These are phyloP conservation scores for Lophiostoma macrostomum DNA, from an alignment of 495 filamentous ascomycete species.

Conservation along the genomic window DNA sequence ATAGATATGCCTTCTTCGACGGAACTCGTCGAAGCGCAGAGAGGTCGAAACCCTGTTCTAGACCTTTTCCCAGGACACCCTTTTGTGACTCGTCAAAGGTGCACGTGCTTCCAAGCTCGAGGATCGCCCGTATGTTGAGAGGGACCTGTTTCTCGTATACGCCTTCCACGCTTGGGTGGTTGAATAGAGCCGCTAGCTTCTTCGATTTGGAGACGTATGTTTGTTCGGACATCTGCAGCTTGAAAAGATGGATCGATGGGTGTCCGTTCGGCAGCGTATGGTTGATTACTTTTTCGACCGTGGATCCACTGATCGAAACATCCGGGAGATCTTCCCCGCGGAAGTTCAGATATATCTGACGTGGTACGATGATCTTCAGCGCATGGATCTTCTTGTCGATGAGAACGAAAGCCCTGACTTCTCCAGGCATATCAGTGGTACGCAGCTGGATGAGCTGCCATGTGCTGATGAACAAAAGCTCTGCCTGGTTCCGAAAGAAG, in stretches of 20 bases:
- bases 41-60: slow-evolving; percentile 92
- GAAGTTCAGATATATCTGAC: slow-evolving; percentile 87
- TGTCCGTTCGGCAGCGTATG: slow-evolving; percentile 94
- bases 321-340: slow-evolving; percentile 83
- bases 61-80: slow-evolving; percentile 85
- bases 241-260: slow-evolving; percentile 89
- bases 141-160: slow-evolving; percentile 94
- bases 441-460: slow-evolving; percentile 93
- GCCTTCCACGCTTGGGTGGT: slow-evolving; percentile 92
- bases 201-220: slow-evolving; percentile 77
- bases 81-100: slow-evolving; percentile 89
- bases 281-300: slow-evolving; percentile 78
- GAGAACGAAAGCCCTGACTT: slow-evolving; percentile 83
- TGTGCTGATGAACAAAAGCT: slow-evolving; percentile 80
- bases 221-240: slow-evolving; percentile 83
- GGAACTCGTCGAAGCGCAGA: slow-evolving; percentile 64
- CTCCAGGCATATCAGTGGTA: slow-evolving; percentile 73
- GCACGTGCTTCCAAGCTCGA: slow-evolving; percentile 88
- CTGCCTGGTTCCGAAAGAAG: slow-evolving; percentile 87
- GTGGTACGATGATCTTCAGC: slow-evolving; percentile 83
- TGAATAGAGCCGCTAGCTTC: slow-evolving; percentile 77
- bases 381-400: slow-evolving; percentile 88
- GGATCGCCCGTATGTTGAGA: slow-evolving; percentile 73
- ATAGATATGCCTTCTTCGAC: slow-evolving; percentile 65
- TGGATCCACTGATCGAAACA: slow-evolving; percentile 80